Percentiles rank a stretch among this genome's conserved stretches.
These are phyloP conservation scores for Nigrospora osmanthi DNA, from an alignment of 2,329 filamentous ascomycete genomes.

Conservation along the genomic window DNA sequence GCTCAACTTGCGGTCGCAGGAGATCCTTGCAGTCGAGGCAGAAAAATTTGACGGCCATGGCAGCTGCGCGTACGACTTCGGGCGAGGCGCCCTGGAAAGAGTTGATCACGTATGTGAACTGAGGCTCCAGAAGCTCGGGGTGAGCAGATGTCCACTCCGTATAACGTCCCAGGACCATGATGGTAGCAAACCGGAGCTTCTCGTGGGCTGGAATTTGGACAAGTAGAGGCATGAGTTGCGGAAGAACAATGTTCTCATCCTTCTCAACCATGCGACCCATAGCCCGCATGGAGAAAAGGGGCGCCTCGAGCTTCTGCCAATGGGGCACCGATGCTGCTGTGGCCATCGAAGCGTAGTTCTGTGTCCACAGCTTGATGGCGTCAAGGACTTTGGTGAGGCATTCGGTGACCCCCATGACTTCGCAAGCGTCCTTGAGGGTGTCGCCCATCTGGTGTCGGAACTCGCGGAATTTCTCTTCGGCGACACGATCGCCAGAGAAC, in stretches of 20 bases:
- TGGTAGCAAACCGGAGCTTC: conserved; percentile 96
- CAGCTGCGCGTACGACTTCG: conserved; percentile 86
- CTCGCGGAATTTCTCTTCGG: conserved; percentile 93
- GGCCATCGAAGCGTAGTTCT: conserved; percentile 69
- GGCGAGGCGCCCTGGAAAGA: conserved; percentile 84
- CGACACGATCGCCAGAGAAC: conserved; percentile 91
- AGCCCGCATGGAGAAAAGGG: conserved; percentile 88
- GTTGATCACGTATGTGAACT: conserved; percentile 91
- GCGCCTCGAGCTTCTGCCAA: conserved; percentile 94
- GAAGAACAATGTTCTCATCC: conserved; percentile 79
- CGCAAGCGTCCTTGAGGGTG: conserved; percentile 92
- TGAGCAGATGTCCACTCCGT: conserved; percentile 97
- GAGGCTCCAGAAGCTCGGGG: conserved; percentile 82
- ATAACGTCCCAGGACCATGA: conserved; percentile 94
- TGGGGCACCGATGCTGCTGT: conserved; percentile 71
- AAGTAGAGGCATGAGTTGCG: conserved; percentile 85
- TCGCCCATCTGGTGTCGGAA: conserved; percentile 98
- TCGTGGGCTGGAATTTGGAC: conserved; percentile 93
- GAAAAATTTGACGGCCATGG: conserved; percentile 93
- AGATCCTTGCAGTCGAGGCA: conserved; percentile 90
- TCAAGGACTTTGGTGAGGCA: conserved; percentile 85
- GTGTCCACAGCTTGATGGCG: conserved; percentile 82
- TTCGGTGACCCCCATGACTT: conserved; percentile 88
- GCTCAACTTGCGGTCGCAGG: conserved; percentile 72
- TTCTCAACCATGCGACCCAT: conserved; percentile 94